A percentile compares a stretch with the other conserved stretches of the same genome.
Conservation (phyloP, 352 stramenopile genomes). For the Elongisporangium anandrum region DNA sequence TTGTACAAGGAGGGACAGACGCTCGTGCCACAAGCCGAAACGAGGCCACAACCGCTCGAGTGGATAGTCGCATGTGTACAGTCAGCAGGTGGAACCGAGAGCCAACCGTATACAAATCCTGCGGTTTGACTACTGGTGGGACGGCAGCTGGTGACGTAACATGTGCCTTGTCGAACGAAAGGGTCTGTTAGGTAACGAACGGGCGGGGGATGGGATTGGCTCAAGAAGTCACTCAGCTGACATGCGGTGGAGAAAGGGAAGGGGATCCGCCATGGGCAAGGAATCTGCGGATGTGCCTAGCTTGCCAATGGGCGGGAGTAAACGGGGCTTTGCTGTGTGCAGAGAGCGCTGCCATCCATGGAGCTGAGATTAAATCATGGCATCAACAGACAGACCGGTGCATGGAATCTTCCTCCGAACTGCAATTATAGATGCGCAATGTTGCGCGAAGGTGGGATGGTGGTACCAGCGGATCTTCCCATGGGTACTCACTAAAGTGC, state of each 20-base stretch:
- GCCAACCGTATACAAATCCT: neutral
- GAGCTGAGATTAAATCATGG: too few relatives aligned
- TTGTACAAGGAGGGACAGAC: neutral
- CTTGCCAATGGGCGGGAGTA: neutral
- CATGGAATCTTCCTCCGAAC: neutral
- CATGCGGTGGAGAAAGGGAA: neutral
- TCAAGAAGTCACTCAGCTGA: neutral
- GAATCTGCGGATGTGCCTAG: neutral
- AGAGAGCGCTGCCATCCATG: neutral
- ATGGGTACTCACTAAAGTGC: neutral
- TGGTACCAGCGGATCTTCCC: neutral
- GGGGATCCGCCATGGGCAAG: neutral
- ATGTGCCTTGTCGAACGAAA: neutral
- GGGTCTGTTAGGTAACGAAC: neutral
- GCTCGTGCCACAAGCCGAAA: neutral
- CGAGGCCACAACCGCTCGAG: neutral
- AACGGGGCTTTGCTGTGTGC: neutral
- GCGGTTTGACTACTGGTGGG: neutral
- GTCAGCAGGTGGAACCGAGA: neutral
- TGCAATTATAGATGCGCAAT: neutral
- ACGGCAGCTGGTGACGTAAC: neutral
- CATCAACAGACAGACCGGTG: neutral
- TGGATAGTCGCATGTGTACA: constrained; percentile 1
- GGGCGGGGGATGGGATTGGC: neutral
- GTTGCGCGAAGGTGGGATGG: neutral